Conservation (phyloP, 2,329 filamentous ascomycete species). For the Colletotrichum karsti region DNA sequence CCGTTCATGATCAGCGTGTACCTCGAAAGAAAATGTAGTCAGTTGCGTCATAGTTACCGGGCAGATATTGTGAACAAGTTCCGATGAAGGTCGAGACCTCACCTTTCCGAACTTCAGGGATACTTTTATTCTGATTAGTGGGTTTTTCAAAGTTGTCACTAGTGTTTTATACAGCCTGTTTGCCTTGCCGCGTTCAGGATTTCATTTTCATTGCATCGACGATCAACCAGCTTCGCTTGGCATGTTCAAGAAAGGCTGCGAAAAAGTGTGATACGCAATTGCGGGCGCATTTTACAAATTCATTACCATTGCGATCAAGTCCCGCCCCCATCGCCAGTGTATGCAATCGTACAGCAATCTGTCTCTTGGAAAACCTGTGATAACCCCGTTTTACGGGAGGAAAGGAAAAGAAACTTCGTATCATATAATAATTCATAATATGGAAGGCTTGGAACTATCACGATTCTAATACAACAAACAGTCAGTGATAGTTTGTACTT, state of each 20-base stretch:
- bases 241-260: fast-evolving
- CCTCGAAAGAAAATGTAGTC: neutral
- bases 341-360: neutral
- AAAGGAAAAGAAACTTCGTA: too few relatives aligned
- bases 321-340: neutral
- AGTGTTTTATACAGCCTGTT: neutral
- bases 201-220: neutral
- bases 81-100: neutral
- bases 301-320: neutral
- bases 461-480: neutral
- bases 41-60: neutral
- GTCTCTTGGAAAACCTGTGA: fast-evolving
- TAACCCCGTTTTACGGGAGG: too few relatives aligned
- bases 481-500: neutral
- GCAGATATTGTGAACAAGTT: neutral
- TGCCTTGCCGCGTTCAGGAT: neutral
- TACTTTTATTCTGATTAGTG: neutral
- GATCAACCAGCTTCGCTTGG: neutral
- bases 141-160: neutral
- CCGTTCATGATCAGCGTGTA: neutral
- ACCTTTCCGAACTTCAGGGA: neutral
- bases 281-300: neutral
- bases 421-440: too few relatives aligned
- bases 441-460: neutral
- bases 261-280: neutral